Base-by-base conservation (phyloP, 805 yeast species). In the Peterozyma toletana region DNA sequence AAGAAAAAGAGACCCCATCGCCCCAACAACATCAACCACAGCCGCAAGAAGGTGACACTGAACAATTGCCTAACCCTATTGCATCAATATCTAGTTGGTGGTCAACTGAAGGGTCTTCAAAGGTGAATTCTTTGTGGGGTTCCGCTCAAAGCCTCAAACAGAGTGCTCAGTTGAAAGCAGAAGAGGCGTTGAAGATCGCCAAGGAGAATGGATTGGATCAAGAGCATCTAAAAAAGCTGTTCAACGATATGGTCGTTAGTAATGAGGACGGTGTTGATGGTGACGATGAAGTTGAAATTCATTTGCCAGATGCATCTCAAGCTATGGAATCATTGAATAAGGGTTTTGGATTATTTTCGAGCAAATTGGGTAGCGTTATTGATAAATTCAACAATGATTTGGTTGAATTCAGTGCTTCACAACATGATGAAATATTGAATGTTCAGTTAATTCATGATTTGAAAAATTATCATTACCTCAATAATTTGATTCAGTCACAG, bases 31-130 rank as follows among this genome's bases (percentile, higher is more conserved):
- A 9, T 39, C 21, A 36, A 30, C 13, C 33, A 14, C 35, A 30
- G 21, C 35, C 29, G 2, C 38, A 40, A n/a, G 50, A 40, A 21
- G 11, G 49, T 38, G 27, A 21, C 4, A 21, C 7, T 21, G 11
- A 53, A 48, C 36, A 29, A 9, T 53, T 51, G 7, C 60, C 70
- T 47, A 88, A 82, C 53, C 88, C 90, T 13, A 71, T 83, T 33
- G 69, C 80, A 0, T 73, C 86, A 2, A 63, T 84, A 40, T 70
- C 88, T 3, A 77, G 71, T 34, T 85, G 95, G 93, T 83, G 89
- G 88, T 74, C 77, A 2, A 69, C 70, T 1, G 79, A 79, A 37
- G 90, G 90, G 0, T 78, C 88, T 2, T 67, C 73, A 2, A 77
- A 78, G 27, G 87, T 83, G 2, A 70, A 75, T 5, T 78, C 80